phyloP scores from a whole-genome alignment of 768 basidiomycete species.

The Xerocomus potaroensis region DNA sequence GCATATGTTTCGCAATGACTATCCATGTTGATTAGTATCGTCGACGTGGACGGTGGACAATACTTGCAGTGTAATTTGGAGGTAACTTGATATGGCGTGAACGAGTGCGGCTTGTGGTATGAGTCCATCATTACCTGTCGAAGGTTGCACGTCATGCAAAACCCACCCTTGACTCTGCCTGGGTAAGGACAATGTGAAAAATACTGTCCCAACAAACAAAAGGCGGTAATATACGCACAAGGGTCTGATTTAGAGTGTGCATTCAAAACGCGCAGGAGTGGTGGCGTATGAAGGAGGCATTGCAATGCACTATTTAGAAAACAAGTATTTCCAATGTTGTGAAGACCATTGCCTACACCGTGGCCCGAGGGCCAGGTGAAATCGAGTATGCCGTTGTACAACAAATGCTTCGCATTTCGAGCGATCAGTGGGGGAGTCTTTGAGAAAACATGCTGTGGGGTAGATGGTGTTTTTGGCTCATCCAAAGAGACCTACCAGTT shows the following conservation, averaged over 20 bases:
- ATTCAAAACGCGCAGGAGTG: slow-evolving; percentile 62
- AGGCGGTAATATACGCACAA: slow-evolving; percentile 46
- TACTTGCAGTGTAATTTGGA: slow-evolving; percentile 65
- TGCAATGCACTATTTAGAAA: slow-evolving; percentile 95
- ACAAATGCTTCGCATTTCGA: slow-evolving; percentile 32
- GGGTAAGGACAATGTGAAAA: slow-evolving; percentile 8
- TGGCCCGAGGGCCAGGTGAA: slow-evolving; percentile 54
- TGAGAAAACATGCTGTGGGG: slow-evolving; percentile 24
- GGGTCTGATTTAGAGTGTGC: slow-evolving; percentile 45
- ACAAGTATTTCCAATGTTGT: slow-evolving; percentile 91
- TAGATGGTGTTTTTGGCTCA: slow-evolving; percentile 21
- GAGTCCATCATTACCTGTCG: slow-evolving; percentile 52
- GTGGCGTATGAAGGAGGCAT: slow-evolving; percentile 89
- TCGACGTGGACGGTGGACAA: background rate
- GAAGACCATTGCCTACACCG: slow-evolving; percentile 57
- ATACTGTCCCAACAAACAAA: background rate
- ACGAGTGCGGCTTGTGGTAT: slow-evolving; percentile 43
- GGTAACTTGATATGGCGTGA: slow-evolving; percentile 63
- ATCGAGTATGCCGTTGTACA: slow-evolving; percentile 55
- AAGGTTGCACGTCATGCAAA: slow-evolving; percentile 81
- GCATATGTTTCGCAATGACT: slow-evolving; percentile 92
- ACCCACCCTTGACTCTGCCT: slow-evolving; percentile 45
- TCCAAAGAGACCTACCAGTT: slow-evolving; percentile 13
- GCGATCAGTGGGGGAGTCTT: slow-evolving; percentile 25
- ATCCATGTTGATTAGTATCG: slow-evolving; percentile 1